Conservation (phyloP, 805 yeast genomes). For the Starmerella tilneyi region DNA sequence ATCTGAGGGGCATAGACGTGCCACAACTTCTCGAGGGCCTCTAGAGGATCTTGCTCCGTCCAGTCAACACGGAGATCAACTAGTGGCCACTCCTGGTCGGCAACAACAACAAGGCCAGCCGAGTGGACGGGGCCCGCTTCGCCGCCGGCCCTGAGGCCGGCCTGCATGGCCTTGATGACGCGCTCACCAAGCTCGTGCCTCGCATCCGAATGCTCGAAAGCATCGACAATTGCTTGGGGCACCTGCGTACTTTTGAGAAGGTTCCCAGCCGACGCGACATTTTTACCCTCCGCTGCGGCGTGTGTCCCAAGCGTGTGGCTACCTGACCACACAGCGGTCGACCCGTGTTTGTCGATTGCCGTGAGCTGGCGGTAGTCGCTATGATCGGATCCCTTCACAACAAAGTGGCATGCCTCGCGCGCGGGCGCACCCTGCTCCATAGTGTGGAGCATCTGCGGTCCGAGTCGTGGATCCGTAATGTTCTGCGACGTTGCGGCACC, state of each 20-base stretch:
- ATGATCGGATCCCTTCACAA: constrained; percentile 2
- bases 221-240: constrained; percentile 15
- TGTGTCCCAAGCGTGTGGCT: constrained; percentile 16
- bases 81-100: constrained; percentile 18
- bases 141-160: constrained; percentile 21
- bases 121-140: constrained; percentile 22
- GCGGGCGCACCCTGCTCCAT: constrained; percentile 13
- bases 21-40: constrained; percentile 15
- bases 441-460: constrained; percentile 15
- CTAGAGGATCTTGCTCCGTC: constrained; percentile 16
- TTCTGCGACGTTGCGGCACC: constrained; percentile 22
- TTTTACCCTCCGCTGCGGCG: constrained; percentile 7
- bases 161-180: constrained; percentile 19
- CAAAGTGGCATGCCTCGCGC: constrained; percentile 9
- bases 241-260: constrained; percentile 12
- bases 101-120: constrained; percentile 17
- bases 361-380: constrained; percentile 19
- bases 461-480: constrained; percentile 22
- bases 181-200: constrained; percentile 14
- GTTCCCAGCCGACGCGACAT: constrained; percentile 21
- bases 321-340: constrained; percentile 20
- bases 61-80: constrained; percentile 21
- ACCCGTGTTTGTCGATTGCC: constrained; percentile 14
- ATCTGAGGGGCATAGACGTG: constrained; percentile 19
- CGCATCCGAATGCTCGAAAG: constrained; percentile 10